Evolutionary conservation across 1,139 yeast species (phyloP), one percentile per base, ranked within the genome.

Genomic region (Taiozyma sp.): DNA sequence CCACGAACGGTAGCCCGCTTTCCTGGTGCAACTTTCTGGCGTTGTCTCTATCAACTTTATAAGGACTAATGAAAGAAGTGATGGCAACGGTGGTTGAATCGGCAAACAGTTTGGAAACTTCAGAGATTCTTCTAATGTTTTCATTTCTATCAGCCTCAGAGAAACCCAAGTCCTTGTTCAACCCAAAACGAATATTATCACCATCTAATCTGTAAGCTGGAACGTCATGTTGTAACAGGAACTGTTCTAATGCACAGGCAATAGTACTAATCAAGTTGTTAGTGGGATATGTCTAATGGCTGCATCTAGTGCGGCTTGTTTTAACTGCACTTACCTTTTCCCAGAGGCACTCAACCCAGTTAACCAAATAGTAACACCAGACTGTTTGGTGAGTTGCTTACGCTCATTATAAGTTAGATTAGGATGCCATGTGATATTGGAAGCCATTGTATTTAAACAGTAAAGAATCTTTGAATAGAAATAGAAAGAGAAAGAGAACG

Each of bases 341-440:
- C 98, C 98, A 50, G 96, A 86, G 8, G 98, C 98, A 55, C 96
- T 87, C 58, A 92, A 78, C 3, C 98, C 98, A 12, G 98, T 92
- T 62, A 92, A 78, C 98, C 98, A 92, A 43, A 92, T 77, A 27
- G 98, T 92, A 54, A 88, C 85, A 48, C 98, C 98, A 56, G 79
- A 79, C 73, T 92, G 97, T 56, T 84, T 83, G 58, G 90, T 82
- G 54, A 88, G 73, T 29, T 68, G 71, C 46, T 80, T 70, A 64
- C 98, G 86, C 72, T 92, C 97, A 24, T 76, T 82, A 70, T 87
- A 91, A 34, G 95, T 84, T 62, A 92, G 76, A 65, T 95, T 93
- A 58, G 81, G 83, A 72, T 92, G 98, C 97, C 98, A 92, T 59
- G 97, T 90, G 70, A 92, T 90, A 66, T 92, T 92, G 49, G 97